Base-by-base conservation (phyloP, 1,284 basidiomycete species). In the Heterobasidion parviporum region DNA sequence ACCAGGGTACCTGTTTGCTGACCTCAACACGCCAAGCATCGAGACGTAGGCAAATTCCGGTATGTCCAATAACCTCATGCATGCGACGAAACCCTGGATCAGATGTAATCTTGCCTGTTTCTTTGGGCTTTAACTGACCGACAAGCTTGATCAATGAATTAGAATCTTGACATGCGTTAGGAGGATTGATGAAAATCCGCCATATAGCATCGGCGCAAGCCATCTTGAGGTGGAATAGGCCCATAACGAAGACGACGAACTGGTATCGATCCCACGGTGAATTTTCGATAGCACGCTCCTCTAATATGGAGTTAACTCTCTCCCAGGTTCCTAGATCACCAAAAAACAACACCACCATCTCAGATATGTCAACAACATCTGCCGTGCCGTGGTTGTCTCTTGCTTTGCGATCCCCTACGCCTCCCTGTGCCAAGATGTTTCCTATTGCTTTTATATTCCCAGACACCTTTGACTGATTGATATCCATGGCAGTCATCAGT, bases 21-120 rank as follows among this genome's bases (percentile, higher is more conserved):
- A 41, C 15, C 6, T 55, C 53, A 1, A 63, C 49, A 8, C 53
- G 14, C 5, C 48, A 36, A 10, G 54, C 54, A 45, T 61, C 57
- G 14, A 60, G 49, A 15, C 54, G 18, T 9, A 48, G 32, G n/a
- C 46, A 54, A 34, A 52, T 50, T 2, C 57, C 54, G 32, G 33
- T 48, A 44, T 62, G 61, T 20, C 52, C 20, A 32, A 61, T 59
- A 16, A 57, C 55, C 34, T 62, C 60, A 43, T 62, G 61, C 54
- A 59, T 59, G n/a, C 50, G 53, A 4, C 60, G 50, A 49, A 62
- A 62, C 10, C 58, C 58, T 14, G 56, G 60, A 18, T 55, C 54
- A 18, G 48, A 43, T 12, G 43, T 47, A 26, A 62, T 56, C 44
- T 59, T 59, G 1, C 51, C 57, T 14, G 60, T 61, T 47, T 64